Conservation (phyloP, 1,284 basidiomycete genomes). For the Porphyrellus sp. region DNA sequence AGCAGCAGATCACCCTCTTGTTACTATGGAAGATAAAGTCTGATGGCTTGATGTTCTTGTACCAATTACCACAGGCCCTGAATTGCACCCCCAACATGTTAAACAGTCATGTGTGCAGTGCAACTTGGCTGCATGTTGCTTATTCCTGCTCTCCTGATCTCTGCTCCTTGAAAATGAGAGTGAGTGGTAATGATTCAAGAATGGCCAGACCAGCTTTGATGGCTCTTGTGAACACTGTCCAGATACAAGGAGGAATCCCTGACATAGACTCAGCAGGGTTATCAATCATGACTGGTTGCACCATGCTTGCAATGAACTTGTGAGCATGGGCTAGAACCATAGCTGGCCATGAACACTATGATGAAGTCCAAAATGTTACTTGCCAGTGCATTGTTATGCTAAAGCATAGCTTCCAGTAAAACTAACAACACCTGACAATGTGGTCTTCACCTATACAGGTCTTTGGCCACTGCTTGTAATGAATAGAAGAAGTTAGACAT, state of each 20-base stretch:
- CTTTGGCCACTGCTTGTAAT: too few species aligned
- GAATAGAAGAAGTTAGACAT: too few species aligned
- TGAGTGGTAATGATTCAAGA: background rate
- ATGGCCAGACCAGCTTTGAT: background rate
- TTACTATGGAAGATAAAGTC: background rate
- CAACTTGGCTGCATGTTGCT: background rate
- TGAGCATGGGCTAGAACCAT: too few species aligned
- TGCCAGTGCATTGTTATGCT: background rate
- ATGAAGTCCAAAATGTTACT: too few species aligned
- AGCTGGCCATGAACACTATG: too few species aligned
- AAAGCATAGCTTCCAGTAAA: too few species aligned
- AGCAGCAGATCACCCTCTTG: background rate
- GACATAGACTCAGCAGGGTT: too few species aligned
- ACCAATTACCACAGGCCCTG: background rate
- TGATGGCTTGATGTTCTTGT: background rate
- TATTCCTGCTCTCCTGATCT: background rate
- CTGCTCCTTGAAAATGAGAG: background rate
- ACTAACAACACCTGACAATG: too few species aligned
- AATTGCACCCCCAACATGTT: background rate
- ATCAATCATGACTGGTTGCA: too few species aligned
- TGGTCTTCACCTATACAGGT: too few species aligned
- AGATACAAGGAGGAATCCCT: too few species aligned
- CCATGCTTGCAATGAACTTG: too few species aligned
- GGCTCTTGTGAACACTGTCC: background rate
- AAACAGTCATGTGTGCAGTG: background rate